Conservation (phyloP, 768 basidiomycete genomes). For the Chiua virens region DNA sequence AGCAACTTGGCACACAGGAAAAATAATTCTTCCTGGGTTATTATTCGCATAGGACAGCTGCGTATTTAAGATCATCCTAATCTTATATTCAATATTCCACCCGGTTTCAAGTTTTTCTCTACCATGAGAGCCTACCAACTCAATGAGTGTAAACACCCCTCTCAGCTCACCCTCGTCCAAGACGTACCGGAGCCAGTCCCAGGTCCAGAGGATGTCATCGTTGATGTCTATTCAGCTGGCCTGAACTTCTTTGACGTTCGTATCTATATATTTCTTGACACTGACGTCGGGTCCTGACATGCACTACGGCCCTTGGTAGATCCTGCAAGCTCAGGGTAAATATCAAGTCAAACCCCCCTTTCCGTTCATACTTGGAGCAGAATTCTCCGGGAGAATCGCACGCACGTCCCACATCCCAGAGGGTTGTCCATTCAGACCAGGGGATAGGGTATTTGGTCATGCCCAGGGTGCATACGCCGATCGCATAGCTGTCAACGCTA, state of each 20-base stretch:
- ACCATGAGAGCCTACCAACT: conserved; percentile 81
- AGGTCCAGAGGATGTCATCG: conserved; percentile 56
- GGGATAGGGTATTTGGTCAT: conserved; percentile 87
- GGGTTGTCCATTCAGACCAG: conserved; percentile 75
- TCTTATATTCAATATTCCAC: no score
- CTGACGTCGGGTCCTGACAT: background rate
- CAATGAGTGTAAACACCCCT: conserved; percentile 65
- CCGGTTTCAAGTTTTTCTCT: background rate
- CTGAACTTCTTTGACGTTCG: conserved; percentile 77
- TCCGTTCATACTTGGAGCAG: conserved; percentile 82
- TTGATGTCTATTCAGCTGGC: conserved; percentile 74
- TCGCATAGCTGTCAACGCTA: conserved; percentile 56
- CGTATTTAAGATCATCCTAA: no score
- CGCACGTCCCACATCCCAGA: conserved; percentile 70
- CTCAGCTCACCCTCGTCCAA: conserved; percentile 52
- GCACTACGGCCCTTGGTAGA: conserved; percentile 45
- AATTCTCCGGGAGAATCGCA: conserved; percentile 83
- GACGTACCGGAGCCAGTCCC: conserved; percentile 59
- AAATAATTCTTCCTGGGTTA: no score
- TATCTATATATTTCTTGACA: conserved; percentile 5
- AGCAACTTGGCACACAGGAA: no score
- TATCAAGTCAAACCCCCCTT: conserved; percentile 82
- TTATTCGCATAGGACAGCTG: no score
- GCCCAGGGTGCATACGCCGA: conserved; percentile 82
- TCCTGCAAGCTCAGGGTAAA: conserved; percentile 86